phyloP scores from a whole-genome alignment of 1,284 basidiomycete genomes.

The Naganishia sp. region DNA sequence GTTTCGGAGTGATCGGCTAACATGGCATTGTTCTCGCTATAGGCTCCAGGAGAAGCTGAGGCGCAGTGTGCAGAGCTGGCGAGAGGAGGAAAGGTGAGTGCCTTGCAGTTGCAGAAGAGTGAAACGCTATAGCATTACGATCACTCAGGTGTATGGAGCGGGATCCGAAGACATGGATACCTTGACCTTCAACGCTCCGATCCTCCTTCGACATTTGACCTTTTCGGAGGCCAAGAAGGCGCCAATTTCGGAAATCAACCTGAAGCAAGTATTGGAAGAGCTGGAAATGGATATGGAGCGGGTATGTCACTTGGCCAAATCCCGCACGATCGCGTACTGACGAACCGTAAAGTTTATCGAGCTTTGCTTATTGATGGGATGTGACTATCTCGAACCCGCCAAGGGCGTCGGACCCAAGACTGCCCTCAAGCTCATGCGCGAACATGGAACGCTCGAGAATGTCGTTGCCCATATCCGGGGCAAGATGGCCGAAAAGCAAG shows the following conservation, averaged over 20 bases:
- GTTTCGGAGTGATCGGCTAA: not conserved
- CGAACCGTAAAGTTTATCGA: slow-evolving; percentile 72
- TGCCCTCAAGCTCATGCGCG: slow-evolving; percentile 87
- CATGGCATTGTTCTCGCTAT: slow-evolving; percentile 1
- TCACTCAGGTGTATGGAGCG: slow-evolving; percentile 80
- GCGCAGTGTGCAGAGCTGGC: slow-evolving; percentile 98
- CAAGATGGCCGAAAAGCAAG: slow-evolving; percentile 62
- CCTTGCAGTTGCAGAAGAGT: not conserved
- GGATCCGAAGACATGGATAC: slow-evolving; percentile 99
- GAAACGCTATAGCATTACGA: too few relatives aligned
- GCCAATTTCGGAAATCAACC: slow-evolving; percentile 91
- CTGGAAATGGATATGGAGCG: slow-evolving; percentile 89
- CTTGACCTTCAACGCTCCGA: slow-evolving; percentile 88
- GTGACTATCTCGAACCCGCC: slow-evolving; percentile 82
- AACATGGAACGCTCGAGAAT: slow-evolving; percentile 75
- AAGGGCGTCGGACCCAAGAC: slow-evolving; percentile 68
- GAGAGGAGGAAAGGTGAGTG: slow-evolving; percentile 78
- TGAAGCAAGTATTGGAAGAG: slow-evolving; percentile 80
- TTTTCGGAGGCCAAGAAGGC: slow-evolving; percentile 99
- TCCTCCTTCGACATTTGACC: slow-evolving; percentile 91
- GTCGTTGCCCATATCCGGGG: slow-evolving; percentile 80
- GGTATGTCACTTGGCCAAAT: slow-evolving; percentile 56
- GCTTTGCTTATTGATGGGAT: slow-evolving; percentile 93
- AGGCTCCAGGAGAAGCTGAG: slow-evolving; percentile 98
- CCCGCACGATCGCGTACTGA: not conserved